A percentile compares a stretch with the other conserved stretches of the same genome.
Evolutionary conservation across 1,284 basidiomycete genomes (phyloP).

Genomic region (Pseudozyma tsukubaensis): DNA sequence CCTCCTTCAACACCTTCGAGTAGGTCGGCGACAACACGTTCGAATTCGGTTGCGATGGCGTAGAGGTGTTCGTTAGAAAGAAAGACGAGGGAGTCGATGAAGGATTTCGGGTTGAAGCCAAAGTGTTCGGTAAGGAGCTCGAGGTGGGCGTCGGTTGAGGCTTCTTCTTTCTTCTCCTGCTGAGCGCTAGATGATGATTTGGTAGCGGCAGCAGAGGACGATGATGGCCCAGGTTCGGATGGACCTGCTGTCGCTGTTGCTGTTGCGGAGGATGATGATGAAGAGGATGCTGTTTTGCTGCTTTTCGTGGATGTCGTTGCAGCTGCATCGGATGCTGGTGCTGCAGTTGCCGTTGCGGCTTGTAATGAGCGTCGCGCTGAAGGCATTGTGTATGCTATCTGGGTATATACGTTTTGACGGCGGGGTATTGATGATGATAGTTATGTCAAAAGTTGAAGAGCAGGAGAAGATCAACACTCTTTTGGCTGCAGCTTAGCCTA

Average conservation of each 20-base stretch:
- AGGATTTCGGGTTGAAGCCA: slow-evolving; percentile 63
- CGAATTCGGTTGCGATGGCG: slow-evolving; percentile 56
- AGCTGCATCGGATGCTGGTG: slow-evolving; percentile 6
- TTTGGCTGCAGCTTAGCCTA: neutral
- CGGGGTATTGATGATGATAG: neutral
- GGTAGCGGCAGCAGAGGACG: neutral
- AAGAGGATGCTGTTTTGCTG: too few species aligned
- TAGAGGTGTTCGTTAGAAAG: slow-evolving; percentile 66
- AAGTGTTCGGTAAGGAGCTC: slow-evolving; percentile 67
- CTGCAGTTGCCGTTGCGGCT: slow-evolving; percentile 17
- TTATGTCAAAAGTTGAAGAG: neutral
- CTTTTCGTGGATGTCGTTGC: neutral
- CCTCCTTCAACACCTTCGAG: slow-evolving; percentile 44
- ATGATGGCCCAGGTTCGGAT: neutral
- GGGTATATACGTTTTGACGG: neutral
- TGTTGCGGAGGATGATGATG: slow-evolving; percentile 1
- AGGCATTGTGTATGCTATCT: slow-evolving; percentile 20
- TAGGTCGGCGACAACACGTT: slow-evolving; percentile 41
- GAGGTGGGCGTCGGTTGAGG: slow-evolving; percentile 51
- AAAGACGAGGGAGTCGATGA: slow-evolving; percentile 64
- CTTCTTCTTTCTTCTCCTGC: slow-evolving; percentile 31
- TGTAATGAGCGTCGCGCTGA: slow-evolving; percentile 26
- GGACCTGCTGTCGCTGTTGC: slow-evolving; percentile 22
- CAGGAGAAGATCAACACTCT: slow-evolving; percentile 21
- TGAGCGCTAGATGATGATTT: neutral